Evolutionary conservation across 768 basidiomycete species (phyloP).

Genomic region (Sporobolomyces pararoseus): DNA sequence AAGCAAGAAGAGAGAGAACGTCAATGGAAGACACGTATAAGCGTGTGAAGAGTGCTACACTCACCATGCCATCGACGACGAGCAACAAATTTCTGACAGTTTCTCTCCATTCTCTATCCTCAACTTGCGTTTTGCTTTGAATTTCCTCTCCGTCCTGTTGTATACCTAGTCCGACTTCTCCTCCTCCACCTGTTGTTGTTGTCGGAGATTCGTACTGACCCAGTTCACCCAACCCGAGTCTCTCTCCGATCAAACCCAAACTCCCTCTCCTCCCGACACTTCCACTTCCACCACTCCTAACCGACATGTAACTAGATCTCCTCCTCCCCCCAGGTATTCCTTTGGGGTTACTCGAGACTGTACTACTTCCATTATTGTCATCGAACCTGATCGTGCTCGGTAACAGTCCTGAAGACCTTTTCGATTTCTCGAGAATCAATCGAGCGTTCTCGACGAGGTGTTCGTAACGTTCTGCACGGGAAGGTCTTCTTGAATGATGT

Average conservation of each 20-base stretch:
- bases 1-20: not conserved
- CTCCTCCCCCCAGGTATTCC: not conserved
- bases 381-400: no score
- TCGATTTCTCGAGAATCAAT: not conserved
- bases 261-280: constrained; percentile 11
- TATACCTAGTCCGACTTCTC: constrained; percentile 9
- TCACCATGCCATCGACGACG: constrained; percentile 40
- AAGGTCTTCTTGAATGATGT: constrained; percentile 10
- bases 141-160: not conserved
- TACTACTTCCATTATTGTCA: no score
- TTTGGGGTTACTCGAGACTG: no score
- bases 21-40: no score
- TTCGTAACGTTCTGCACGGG: constrained; percentile 27
- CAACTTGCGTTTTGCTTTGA: not conserved
- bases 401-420: not conserved
- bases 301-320: constrained; percentile 1
- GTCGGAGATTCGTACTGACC: not conserved
- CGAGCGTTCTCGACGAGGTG: constrained; percentile 14
- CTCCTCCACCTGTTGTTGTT: not conserved
- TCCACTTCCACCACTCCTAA: not conserved
- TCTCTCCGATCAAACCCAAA: constrained; percentile 7
- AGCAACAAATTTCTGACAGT: constrained; percentile 26
- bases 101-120: constrained; percentile 29
- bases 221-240: constrained; percentile 4
- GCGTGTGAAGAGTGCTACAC: no score